Percentiles rank a stretch among this genome's conserved stretches.
Conservation (phyloP, 352 stramenopile species). For the Pythium brachiatum region DNA sequence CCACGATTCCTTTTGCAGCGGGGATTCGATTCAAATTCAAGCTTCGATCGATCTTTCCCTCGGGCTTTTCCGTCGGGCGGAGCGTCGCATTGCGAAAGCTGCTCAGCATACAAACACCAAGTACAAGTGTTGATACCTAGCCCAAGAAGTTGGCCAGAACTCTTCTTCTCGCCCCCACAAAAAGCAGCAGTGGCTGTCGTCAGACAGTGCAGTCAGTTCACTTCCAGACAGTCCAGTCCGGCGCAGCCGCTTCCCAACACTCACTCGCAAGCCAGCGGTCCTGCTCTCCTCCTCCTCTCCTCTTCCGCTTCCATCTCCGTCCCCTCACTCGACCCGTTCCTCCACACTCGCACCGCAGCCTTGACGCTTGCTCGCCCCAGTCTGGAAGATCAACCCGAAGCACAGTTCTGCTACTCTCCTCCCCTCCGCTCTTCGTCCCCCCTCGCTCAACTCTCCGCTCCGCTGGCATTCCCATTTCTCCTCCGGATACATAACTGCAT, state of each 20-base stretch:
- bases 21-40: not conserved
- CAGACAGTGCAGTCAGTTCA: conserved; percentile 6
- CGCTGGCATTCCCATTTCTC: not conserved
- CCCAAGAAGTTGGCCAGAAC: conserved; percentile 9
- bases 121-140: not conserved
- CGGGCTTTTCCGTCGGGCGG: conserved; percentile 5
- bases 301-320: conserved; percentile 1
- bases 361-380: not conserved
- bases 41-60: not conserved
- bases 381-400: not conserved
- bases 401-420: not conserved
- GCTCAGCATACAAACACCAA: not conserved
- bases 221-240: conserved; percentile 22
- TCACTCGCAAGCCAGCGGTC: conserved; percentile 6
- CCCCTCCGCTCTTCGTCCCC: not conserved
- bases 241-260: not conserved
- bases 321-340: not conserved
- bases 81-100: conserved; percentile 28
- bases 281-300: conserved; percentile 1
- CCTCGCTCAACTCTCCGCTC: not conserved
- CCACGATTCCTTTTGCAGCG: not conserved
- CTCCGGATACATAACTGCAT: conserved; percentile 4
- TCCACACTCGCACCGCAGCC: conserved; percentile 8
- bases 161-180: not conserved
- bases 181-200: conserved; percentile 10